These are phyloP conservation scores for Spinacia oleracea DNA, from an alignment of 179 eudicot genomes.

Conservation along the genomic window DNA sequence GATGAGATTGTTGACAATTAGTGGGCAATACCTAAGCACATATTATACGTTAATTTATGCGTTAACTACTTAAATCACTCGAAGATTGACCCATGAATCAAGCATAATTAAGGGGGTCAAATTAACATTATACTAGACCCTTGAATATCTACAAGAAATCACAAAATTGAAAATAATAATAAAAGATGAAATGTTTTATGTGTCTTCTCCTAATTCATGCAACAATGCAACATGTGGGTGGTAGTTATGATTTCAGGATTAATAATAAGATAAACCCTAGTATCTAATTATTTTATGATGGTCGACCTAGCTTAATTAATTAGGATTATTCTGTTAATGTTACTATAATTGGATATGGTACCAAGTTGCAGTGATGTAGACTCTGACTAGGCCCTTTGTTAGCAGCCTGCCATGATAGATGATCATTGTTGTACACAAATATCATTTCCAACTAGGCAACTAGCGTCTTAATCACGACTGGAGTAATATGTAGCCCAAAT, in stretches of 20 bases:
- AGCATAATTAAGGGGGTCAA: neutral
- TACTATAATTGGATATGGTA: conserved; percentile 14
- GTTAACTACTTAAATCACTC: neutral
- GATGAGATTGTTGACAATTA: neutral
- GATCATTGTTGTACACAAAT: neutral
- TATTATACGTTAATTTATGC: neutral
- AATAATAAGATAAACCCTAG: neutral
- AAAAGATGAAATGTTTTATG: conserved; percentile 1
- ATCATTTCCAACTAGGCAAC: neutral
- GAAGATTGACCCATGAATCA: neutral
- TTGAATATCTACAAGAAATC: conserved; percentile 5
- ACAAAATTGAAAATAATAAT: neutral
- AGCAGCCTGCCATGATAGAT: conserved; percentile 3
- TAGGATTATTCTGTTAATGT: neutral
- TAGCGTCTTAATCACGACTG: neutral
- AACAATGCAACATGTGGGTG: conserved; percentile 1
- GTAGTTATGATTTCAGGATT: conserved; percentile 14
- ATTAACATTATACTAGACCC: conserved; percentile 7
- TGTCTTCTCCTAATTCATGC: conserved; percentile 8
- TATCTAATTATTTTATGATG: neutral
- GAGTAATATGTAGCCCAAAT: neutral
- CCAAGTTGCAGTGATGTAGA: conserved; percentile 10
- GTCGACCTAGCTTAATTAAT: neutral
- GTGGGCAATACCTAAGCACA: neutral
- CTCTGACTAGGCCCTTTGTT: conserved; percentile 15